Conservation (phyloP, 345 rosid genomes). For the Bretschneidera sinensis region DNA sequence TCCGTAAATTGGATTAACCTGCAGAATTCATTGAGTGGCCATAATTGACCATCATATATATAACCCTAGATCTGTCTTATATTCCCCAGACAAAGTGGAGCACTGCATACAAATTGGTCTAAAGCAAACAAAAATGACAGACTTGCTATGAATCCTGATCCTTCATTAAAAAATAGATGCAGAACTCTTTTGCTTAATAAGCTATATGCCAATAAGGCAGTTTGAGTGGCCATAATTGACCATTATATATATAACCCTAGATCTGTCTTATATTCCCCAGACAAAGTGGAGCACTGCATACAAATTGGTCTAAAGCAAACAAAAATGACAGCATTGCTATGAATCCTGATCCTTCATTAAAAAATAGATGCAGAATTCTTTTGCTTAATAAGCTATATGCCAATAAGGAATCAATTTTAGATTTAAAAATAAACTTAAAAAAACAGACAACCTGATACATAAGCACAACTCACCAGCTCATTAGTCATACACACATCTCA, state of each 20-base stretch:
- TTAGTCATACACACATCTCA: too few species aligned
- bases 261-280: constrained; percentile 8
- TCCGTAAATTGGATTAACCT: too few species aligned
- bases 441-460: not conserved
- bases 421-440: too few species aligned
- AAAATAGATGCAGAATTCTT: not conserved
- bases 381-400: not conserved
- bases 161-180: not conserved
- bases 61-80: constrained; percentile 11
- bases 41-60: not conserved
- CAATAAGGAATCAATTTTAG: not conserved
- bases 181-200: too few species aligned
- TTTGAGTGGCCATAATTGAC: too few species aligned
- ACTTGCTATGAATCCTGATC: constrained; percentile 1
- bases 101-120: not conserved
- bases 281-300: not conserved
- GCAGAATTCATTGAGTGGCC: too few species aligned
- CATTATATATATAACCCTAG: not conserved
- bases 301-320: constrained; percentile 1
- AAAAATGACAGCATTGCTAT: constrained; percentile 11
- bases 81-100: not conserved
- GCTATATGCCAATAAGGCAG: not conserved
- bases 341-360: not conserved
- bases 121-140: constrained; percentile 14
- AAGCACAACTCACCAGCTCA: too few species aligned